Conservation (phyloP, 495 filamentous ascomycete genomes). For the Chaetomium cochliodes region DNA sequence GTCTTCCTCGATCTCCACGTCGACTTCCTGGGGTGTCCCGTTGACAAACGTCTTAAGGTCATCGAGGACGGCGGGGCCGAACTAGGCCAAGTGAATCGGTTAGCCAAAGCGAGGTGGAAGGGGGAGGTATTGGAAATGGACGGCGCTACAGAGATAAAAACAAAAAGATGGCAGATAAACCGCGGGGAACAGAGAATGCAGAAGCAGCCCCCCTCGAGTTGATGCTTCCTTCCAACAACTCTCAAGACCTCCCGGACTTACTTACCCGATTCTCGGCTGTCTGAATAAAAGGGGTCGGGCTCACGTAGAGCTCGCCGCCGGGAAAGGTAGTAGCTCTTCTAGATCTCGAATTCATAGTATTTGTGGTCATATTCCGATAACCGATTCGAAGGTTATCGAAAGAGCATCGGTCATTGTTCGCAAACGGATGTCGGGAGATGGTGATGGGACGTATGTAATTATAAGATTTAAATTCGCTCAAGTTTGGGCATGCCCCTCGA, state of each 20-base stretch:
- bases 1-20: conserved; percentile 23
- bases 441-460: not conserved
- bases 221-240: too few relatives aligned
- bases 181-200: too few relatives aligned
- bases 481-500: not conserved
- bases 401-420: conserved; percentile 11
- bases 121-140: too few relatives aligned
- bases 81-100: conserved; percentile 16
- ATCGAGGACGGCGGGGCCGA: conserved; percentile 28
- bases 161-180: too few relatives aligned
- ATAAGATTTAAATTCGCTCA: too few relatives aligned
- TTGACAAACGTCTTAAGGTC: conserved; percentile 30
- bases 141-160: too few relatives aligned
- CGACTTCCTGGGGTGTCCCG: conserved; percentile 12
- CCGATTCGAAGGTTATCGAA: not conserved
- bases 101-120: not conserved
- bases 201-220: too few relatives aligned
- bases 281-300: conserved; percentile 31
- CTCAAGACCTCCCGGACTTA: too few relatives aligned
- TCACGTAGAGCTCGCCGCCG: conserved; percentile 23
- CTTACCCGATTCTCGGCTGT: conserved; percentile 35
- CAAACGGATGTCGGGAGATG: not conserved
- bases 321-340: not conserved
- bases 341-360: not conserved
- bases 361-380: conserved; percentile 19